These are phyloP conservation scores for Arachis stenosperma DNA, from an alignment of 306 rosid genomes.

Conservation along the genomic window DNA sequence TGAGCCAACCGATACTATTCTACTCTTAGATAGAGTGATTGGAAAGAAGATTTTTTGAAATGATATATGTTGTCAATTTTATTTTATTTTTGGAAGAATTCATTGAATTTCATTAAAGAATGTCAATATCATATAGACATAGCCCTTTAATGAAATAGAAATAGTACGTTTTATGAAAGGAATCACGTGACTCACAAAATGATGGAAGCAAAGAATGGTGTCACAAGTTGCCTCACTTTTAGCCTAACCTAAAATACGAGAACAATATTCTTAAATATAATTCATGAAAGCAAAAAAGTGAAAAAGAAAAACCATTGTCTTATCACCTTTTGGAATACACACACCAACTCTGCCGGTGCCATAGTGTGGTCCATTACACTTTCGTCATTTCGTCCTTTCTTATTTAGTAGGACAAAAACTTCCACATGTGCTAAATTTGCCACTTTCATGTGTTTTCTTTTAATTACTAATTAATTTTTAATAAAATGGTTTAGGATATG, in stretches of 20 bases:
- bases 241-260: not conserved
- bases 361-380: constrained; percentile 38
- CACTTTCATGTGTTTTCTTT: constrained; percentile 9
- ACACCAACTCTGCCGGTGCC: constrained; percentile 27
- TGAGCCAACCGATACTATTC: too few species aligned
- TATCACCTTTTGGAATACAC: constrained; percentile 26
- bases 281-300: not conserved
- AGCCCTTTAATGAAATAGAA: constrained; percentile 3
- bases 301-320: not conserved
- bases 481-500: constrained; percentile 57
- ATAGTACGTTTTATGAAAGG: not conserved
- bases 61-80: too few species aligned
- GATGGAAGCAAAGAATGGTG: constrained; percentile 29
- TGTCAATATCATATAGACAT: constrained; percentile 7
- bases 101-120: not conserved
- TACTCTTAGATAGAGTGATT: too few species aligned
- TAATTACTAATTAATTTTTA: not conserved
- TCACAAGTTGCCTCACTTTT: constrained; percentile 37
- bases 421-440: constrained; percentile 28
- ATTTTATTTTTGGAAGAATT: not conserved
- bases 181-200: constrained; percentile 39
- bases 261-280: constrained; percentile 20
- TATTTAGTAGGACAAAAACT: not conserved
- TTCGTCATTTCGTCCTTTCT: constrained; percentile 31
- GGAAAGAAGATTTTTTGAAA: too few species aligned